Evolutionary conservation across 345 rosid genomes (phyloP), one percentile per base, ranked within the genome.

Genomic region (Crucihimalaya himalaica): DNA sequence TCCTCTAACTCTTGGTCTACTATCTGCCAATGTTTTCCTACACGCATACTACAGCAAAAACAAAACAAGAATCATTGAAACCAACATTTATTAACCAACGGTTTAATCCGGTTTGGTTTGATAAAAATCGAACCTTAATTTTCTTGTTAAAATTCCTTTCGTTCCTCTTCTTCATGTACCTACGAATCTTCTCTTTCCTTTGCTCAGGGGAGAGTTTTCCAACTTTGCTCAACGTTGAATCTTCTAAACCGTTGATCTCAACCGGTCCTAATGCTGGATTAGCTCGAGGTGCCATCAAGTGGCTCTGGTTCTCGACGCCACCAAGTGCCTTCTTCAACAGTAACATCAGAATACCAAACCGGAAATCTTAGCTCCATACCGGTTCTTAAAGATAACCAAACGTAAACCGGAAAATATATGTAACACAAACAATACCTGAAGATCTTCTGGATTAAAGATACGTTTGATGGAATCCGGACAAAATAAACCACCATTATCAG

Each of bases 121-220:
- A 20, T 31, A 12, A 21, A 31, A 63, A 54, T 18, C 39, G 19
- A 43, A 90, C 99, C 97, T 95, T 95, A 54, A 95, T 95, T 88
- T 95, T 95, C 84, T 89, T 95, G 94, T 87, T 82, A 88, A 95
- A 95, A 63, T 95, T 95, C 50, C 99, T 90, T 72, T 95, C 90
- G 63, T 89, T 92, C 57, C 96, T 87, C 75, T 95, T 95, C 91
- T 90, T 95, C 93, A 92, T 77, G 77, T 92, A 95, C 81, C 94
- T 87, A 66, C 85, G 89, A 45, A 95, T 92, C 83, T 87, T 95
- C 86, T 95, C 98, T 80, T 86, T 92, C 74, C 96, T 87, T 73
- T 95, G 94, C 68, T 95, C 97, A 5, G 81, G 82, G 3, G 99
- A 86, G 47, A 95, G 86, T 72, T 90, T 95, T 8, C 88, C 94